Conservation (phyloP, 1,139 yeast species). For the Kodamaea ohmeri region DNA sequence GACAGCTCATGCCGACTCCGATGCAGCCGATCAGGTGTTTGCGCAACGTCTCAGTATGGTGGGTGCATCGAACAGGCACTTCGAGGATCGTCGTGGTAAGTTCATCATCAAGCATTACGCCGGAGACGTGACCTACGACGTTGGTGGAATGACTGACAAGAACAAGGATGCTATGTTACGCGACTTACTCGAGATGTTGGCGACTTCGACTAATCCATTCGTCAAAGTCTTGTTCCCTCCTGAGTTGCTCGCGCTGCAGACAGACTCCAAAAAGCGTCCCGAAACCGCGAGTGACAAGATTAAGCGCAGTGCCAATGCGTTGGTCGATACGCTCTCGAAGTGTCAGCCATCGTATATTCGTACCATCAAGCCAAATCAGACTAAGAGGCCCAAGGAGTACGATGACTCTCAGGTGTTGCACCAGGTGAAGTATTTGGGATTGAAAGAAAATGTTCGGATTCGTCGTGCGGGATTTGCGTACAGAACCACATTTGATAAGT, state of each 20-base stretch:
- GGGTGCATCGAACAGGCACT: conserved; percentile 73
- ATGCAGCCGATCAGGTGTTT: conserved; percentile 95
- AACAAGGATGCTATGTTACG: conserved; percentile 92
- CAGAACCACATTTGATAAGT: conserved; percentile 94
- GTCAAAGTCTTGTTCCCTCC: conserved; percentile 73
- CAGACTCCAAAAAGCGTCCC: conserved; percentile 77
- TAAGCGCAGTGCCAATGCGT: conserved; percentile 83
- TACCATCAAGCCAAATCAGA: conserved; percentile 96
- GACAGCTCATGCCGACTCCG: conserved; percentile 97
- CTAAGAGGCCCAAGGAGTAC: conserved; percentile 86
- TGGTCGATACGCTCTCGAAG: conserved; percentile 84
- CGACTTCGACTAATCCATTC: conserved; percentile 69
- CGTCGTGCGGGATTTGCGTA: conserved; percentile 99
- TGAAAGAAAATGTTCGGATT: conserved; percentile 94
- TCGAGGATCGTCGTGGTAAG: conserved; percentile 84
- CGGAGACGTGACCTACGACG: conserved; percentile 95
- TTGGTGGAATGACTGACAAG: conserved; percentile 90
- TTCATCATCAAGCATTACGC: conserved; percentile 96
- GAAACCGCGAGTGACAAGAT: conserved; percentile 98
- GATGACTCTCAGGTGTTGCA: conserved; percentile 88
- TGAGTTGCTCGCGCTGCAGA: conserved; percentile 52
- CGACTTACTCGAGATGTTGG: conserved; percentile 76
- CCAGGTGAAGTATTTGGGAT: conserved; percentile 92
- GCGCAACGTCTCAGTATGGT: conserved; percentile 89
- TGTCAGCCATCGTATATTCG: conserved; percentile 95